Evolutionary conservation across 129 eudicot species (phyloP).

Genomic region (Artemisia annua): DNA sequence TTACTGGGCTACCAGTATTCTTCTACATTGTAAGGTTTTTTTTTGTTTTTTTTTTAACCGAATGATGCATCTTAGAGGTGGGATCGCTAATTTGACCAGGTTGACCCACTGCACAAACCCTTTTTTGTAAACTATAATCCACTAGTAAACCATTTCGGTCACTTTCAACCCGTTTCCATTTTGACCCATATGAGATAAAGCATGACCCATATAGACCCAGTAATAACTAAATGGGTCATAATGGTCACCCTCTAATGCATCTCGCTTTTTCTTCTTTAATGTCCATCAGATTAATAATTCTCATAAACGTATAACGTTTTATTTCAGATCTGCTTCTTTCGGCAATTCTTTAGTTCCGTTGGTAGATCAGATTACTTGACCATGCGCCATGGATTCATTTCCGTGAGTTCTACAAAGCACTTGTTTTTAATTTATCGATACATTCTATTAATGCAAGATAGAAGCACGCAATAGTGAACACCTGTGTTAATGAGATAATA

Average conservation of each 20-base stretch:
- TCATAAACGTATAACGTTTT: conserved; percentile 4
- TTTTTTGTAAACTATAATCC: too few species aligned
- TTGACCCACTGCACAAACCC: too few species aligned
- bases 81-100: too few species aligned
- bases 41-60: too few species aligned
- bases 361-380: conserved; percentile 66
- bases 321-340: conserved; percentile 66
- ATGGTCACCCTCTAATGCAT: neutral
- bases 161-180: too few species aligned
- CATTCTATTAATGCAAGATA: too few species aligned
- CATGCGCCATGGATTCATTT: conserved; percentile 76
- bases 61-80: too few species aligned
- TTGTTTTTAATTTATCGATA: neutral
- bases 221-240: neutral
- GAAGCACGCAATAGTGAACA: too few species aligned
- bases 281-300: neutral
- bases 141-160: too few species aligned
- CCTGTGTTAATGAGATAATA: too few species aligned
- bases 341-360: conserved; percentile 72
- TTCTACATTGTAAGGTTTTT: conserved; percentile 53
- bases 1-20: conserved; percentile 44
- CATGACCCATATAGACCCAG: too few species aligned
- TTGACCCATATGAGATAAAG: too few species aligned
- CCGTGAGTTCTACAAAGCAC: conserved; percentile 44
- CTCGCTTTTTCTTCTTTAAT: conserved; percentile 11